Conservation (phyloP, 371 early-diverging fungal species). For the Umbelopsis sp. region DNA sequence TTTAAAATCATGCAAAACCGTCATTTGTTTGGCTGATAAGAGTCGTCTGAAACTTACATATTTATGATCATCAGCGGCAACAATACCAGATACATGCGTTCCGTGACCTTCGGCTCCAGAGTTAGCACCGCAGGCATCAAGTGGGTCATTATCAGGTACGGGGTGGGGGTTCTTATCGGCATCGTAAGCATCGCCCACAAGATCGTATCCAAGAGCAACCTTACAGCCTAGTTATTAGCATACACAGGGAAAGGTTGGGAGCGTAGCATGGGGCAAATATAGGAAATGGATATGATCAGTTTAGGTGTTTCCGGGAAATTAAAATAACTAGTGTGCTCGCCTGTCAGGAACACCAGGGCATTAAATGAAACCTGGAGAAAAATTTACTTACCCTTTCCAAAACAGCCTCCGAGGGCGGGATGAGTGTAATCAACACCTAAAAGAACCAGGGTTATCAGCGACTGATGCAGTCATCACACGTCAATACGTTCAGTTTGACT, state of each 20-base stretch:
- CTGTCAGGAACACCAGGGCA: background rate
- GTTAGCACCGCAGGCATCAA: slow-evolving; percentile 44
- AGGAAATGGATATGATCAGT: slow-evolving; percentile 19
- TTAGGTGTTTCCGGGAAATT: background rate
- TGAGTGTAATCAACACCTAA: slow-evolving; percentile 69
- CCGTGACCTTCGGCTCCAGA: slow-evolving; percentile 54
- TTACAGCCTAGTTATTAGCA: slow-evolving; percentile 35
- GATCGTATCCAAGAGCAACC: slow-evolving; percentile 61
- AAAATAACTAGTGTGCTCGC: background rate
- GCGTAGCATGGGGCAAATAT: background rate
- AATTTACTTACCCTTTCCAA: slow-evolving; percentile 45
- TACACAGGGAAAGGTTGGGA: background rate
- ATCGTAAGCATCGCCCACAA: slow-evolving; percentile 57
- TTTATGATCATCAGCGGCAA: slow-evolving; percentile 58
- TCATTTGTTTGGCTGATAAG: background rate
- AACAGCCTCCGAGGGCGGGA: slow-evolving; percentile 75
- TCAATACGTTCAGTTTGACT: slow-evolving; percentile 35
- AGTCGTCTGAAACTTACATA: slow-evolving; percentile 26
- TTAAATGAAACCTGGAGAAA: background rate
- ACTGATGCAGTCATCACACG: slow-evolving; percentile 34
- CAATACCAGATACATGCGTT: slow-evolving; percentile 71
- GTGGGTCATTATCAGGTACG: slow-evolving; percentile 37
- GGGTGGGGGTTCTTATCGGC: slow-evolving; percentile 12
- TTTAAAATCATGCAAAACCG: slow-evolving; percentile 14
- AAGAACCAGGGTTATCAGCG: slow-evolving; percentile 57